These are phyloP conservation scores for Tetrahymena thermophila DNA, from an alignment of 73 alveolate species.

Conservation along the genomic window DNA sequence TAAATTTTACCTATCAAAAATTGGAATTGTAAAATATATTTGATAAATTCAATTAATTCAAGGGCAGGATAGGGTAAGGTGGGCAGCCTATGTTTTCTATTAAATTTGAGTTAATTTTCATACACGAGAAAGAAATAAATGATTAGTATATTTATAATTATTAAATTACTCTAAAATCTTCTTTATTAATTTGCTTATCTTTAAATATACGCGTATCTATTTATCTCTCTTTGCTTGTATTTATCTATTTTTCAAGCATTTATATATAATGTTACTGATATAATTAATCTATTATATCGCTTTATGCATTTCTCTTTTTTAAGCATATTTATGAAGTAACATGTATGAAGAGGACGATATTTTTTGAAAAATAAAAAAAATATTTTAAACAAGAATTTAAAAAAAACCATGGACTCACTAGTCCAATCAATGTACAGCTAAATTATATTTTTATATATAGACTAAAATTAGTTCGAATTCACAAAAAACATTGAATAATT, in stretches of 20 bases:
- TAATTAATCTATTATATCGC: background rate
- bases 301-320: too few relatives aligned
- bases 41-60: too few relatives aligned
- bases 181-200: background rate
- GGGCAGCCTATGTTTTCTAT: background rate
- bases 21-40: background rate
- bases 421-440: too few relatives aligned
- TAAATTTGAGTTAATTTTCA: background rate
- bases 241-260: background rate
- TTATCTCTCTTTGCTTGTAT: background rate
- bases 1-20: background rate
- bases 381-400: too few relatives aligned
- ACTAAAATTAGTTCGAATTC: background rate
- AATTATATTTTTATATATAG: background rate
- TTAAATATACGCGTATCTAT: background rate
- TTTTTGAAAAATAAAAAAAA: too few relatives aligned
- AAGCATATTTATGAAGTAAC: background rate
- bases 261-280: background rate
- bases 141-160: too few relatives aligned
- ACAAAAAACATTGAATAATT: background rate
- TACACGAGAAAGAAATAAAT: too few relatives aligned
- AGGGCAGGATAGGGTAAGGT: background rate
- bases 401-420: too few relatives aligned
- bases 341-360: background rate
- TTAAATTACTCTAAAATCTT: background rate